Evolutionary conservation across 768 basidiomycete genomes (phyloP), one percentile per base, ranked within the genome.

Genomic region (Boletus reticuloceps): DNA sequence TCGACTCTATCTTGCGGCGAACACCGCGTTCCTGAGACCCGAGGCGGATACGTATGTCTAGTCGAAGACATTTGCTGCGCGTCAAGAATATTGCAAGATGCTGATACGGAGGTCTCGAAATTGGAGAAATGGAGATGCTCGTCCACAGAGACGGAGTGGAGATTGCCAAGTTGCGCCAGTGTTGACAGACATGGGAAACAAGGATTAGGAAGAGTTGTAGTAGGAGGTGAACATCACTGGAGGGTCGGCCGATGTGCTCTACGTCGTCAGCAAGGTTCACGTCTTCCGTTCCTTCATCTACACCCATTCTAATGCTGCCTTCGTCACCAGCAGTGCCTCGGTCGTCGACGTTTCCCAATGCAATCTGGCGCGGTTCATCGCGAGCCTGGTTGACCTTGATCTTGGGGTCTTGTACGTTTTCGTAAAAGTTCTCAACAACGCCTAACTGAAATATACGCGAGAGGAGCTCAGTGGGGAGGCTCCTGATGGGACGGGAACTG

Each of bases 171-270:
- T 66, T 71, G 36, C 84, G 79, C 84, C 84, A 86, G 40, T 77
- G 80, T 19, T 62, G 69, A 65, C 83, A 85, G 8, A 85, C 78
- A 57, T 84, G 84, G 13, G 83, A 83, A 14, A 79, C 82, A 58
- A 83, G 74, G 14, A 83, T 73, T 53, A 80, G 77, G 63, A 82
- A 83, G 4, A 74, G 55, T 19, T 64, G 66, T 31, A 29, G 66
- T 31, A 29, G 13, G 32, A 13, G 17, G 19, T 45, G 58, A 7
- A 63, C 58, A 8, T 47, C 59, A n/a, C 61, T 61, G 14, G 60
- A 62, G 37, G 17, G n/a, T 56, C 51, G 3, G 27, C 8, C 9
- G 27, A 29, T 29, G 9, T 29, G 27, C 27, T 29, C 27, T 29
- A 29, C 27, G 9, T 9, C 8, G 6, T 29, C 27, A 29, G 27